Evolutionary conservation across 352 stramenopile genomes (phyloP).

Genomic region (Phytophthora idaei): DNA sequence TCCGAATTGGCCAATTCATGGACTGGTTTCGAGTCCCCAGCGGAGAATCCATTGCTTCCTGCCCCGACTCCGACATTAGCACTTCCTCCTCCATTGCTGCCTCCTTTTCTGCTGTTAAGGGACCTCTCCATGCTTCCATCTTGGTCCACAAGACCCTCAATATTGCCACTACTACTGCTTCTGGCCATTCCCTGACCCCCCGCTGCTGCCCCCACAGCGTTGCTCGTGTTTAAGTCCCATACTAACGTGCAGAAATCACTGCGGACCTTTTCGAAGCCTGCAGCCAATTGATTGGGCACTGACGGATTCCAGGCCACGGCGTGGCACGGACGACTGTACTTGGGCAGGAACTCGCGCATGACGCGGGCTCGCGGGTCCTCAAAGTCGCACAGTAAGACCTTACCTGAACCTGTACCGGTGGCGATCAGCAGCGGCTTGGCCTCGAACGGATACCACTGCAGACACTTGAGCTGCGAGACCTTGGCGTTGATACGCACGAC

Average conservation of each 20-base stretch:
- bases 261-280: conserved; percentile 88
- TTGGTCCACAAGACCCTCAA: conserved; percentile 41
- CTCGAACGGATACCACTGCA: conserved; percentile 86
- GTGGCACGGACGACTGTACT: conserved; percentile 86
- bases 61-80: conserved; percentile 30
- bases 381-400: conserved; percentile 87
- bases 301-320: conserved; percentile 84
- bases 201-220: conserved; percentile 4
- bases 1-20: conserved; percentile 88
- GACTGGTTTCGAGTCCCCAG: conserved; percentile 57
- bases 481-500: conserved; percentile 83
- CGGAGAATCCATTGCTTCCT: conserved; percentile 34
- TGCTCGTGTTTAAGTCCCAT: conserved; percentile 79
- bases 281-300: conserved; percentile 75
- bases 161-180: conserved; percentile 29
- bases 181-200: conserved; percentile 14
- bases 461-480: conserved; percentile 79
- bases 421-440: conserved; percentile 77
- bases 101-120: conserved; percentile 31
- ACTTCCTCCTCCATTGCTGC: conserved; percentile 17
- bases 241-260: conserved; percentile 87
- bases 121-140: conserved; percentile 29
- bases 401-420: conserved; percentile 73
- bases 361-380: conserved; percentile 63
- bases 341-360: conserved; percentile 77